Conservation (phyloP, 2,329 filamentous ascomycete species). For the Fusarium agapanthi region DNA sequence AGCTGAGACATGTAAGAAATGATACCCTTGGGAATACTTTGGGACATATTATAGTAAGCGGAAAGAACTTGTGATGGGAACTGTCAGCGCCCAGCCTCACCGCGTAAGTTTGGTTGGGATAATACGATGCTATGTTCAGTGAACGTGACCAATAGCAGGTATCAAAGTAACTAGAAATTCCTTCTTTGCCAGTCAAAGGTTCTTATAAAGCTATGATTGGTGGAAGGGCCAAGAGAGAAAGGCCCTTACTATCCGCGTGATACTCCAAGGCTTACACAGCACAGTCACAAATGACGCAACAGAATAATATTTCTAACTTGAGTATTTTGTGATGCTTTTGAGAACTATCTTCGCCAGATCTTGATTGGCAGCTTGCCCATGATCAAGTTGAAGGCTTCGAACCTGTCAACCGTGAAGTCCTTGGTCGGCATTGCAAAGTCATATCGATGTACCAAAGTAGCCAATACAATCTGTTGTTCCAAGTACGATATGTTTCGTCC, state of each 20-base stretch:
- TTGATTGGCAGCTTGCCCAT: not conserved
- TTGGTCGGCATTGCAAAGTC: conserved; percentile 45
- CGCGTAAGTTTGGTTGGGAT: not conserved
- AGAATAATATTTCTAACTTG: not conserved
- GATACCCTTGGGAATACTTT: not conserved
- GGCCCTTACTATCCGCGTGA: not conserved
- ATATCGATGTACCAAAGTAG: conserved; percentile 53
- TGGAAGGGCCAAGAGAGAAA: not conserved
- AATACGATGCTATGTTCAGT: not conserved
- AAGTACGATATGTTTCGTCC: conserved; percentile 53
- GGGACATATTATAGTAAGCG: not conserved
- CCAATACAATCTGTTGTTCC: conserved; percentile 56
- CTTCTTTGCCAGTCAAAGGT: not conserved
- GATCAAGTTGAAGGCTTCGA: not conserved
- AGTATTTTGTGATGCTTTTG: not conserved
- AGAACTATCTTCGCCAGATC: not conserved
- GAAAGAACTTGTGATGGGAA: not conserved
- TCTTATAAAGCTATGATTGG: not conserved
- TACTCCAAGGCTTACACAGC: not conserved
- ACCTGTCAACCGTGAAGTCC: not conserved
- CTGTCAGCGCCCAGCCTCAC: not conserved
- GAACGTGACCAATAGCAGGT: not conserved
- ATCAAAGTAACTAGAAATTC: fast-evolving
- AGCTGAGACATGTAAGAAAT: conserved; percentile 7
- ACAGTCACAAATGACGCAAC: not conserved